Evolutionary conservation across 1,284 basidiomycete species (phyloP).

Genomic region (Phellopilus nigrolimitatus): DNA sequence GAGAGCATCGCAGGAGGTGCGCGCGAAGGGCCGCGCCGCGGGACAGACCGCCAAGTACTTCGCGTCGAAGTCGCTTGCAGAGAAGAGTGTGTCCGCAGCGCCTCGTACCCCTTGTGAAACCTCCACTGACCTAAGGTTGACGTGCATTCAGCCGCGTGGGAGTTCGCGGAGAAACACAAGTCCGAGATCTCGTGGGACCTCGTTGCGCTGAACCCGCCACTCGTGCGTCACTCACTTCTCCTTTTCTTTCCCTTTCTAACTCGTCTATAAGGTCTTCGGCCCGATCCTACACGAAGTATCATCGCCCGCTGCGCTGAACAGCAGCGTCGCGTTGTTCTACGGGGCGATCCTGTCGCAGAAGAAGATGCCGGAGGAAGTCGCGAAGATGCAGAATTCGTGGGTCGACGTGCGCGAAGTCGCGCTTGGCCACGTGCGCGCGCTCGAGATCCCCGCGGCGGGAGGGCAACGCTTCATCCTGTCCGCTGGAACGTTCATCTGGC

Average conservation of each 20-base stretch:
- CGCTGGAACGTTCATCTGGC: conserved; percentile 15
- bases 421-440: conserved; percentile 39
- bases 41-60: conserved; percentile 11
- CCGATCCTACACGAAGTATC: conserved; percentile 16
- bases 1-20: conserved; percentile 13
- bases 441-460: conserved; percentile 35
- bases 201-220: conserved; percentile 19
- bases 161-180: conserved; percentile 21
- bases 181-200: conserved; percentile 19
- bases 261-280: conserved; percentile 5
- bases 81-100: conserved; percentile 5
- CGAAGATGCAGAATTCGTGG: conserved; percentile 30
- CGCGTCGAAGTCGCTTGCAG: conserved; percentile 19
- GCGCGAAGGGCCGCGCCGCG: conserved; percentile 14
- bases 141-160: conserved; percentile 26
- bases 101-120: not conserved
- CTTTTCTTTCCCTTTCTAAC: not conserved
- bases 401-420: conserved; percentile 47
- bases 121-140: not conserved
- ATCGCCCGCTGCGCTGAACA: conserved; percentile 13
- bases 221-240: not conserved
- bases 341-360: conserved; percentile 10
- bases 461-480: conserved; percentile 38
- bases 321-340: conserved; percentile 6
- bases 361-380: conserved; percentile 22